Conservation (phyloP, 2,329 filamentous ascomycete species). For the Exophiala sideris region DNA sequence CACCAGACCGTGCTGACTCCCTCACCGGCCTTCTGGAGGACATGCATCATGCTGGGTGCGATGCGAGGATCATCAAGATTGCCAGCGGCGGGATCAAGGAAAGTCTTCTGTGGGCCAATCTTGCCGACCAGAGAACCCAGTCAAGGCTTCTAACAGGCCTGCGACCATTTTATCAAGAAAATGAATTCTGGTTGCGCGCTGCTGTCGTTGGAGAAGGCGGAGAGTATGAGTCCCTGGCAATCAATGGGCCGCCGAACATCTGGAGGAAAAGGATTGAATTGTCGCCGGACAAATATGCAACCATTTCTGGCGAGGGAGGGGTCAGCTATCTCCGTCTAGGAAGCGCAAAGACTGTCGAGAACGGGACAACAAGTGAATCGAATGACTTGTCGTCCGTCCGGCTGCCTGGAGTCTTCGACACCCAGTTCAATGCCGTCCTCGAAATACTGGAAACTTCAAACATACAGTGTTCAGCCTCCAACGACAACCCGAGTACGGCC, state of each 20-base stretch:
- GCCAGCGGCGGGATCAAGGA: constrained; percentile 86
- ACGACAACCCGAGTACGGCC: too few relatives aligned
- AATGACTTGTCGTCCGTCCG: not conserved
- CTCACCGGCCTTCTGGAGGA: constrained; percentile 64
- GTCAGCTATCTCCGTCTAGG: constrained; percentile 67
- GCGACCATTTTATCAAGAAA: constrained; percentile 54
- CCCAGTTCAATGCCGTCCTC: constrained; percentile 51
- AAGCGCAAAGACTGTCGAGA: constrained; percentile 54
- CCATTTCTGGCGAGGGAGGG: constrained; percentile 69
- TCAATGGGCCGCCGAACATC: constrained; percentile 70
- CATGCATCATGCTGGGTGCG: constrained; percentile 73
- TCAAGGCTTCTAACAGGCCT: constrained; percentile 48
- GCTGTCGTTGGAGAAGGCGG: constrained; percentile 87
- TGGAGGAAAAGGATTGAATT: constrained; percentile 72
- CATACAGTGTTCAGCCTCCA: too few relatives aligned
- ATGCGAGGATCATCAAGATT: constrained; percentile 92
- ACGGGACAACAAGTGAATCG: constrained; percentile 28
- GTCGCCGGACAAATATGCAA: constrained; percentile 48
- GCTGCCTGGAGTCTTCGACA: constrained; percentile 50
- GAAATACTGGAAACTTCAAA: constrained; percentile 13
- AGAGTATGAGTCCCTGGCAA: constrained; percentile 89
- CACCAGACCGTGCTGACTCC: constrained; percentile 31
- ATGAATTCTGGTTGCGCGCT: constrained; percentile 55
- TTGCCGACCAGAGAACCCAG: constrained; percentile 56
- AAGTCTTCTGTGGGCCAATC: constrained; percentile 73